Evolutionary conservation across 1,139 yeast species (phyloP).

Genomic region (Saccharomyces uvarum): DNA sequence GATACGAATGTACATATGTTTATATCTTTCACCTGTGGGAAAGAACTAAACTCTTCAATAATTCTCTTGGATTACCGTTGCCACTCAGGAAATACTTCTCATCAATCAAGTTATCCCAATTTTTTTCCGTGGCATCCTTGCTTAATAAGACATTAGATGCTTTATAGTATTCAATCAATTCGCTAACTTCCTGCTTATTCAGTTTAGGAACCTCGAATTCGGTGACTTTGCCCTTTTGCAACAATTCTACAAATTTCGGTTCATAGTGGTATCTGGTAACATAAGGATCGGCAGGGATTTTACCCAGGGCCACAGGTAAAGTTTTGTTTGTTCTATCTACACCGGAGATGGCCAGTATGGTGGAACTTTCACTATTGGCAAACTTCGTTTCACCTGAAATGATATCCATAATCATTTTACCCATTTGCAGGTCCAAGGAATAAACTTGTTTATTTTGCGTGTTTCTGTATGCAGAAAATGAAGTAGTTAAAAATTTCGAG

Average conservation of each 20-base stretch:
- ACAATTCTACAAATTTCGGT: conserved; percentile 41
- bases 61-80: conserved; percentile 71
- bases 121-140: conserved; percentile 35
- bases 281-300: conserved; percentile 51
- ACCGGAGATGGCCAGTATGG: conserved; percentile 57
- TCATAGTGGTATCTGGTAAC: conserved; percentile 47
- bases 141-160: conserved; percentile 48
- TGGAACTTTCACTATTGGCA: conserved; percentile 48
- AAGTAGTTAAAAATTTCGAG: conserved; percentile 51
- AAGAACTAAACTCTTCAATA: conserved; percentile 43
- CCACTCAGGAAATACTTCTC: conserved; percentile 61
- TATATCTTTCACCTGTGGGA: conserved; percentile 13
- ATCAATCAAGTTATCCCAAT: conserved; percentile 35
- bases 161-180: conserved; percentile 47
- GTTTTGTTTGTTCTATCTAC: conserved; percentile 44
- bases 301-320: conserved; percentile 53
- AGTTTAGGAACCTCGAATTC: conserved; percentile 46
- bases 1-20: not conserved
- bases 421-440: conserved; percentile 58
- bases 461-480: conserved; percentile 56
- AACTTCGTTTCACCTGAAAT: conserved; percentile 48
- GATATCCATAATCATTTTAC: conserved; percentile 49
- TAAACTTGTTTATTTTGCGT: conserved; percentile 51
- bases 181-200: conserved; percentile 45
- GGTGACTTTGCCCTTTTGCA: conserved; percentile 43